Evolutionary conservation across 1,284 basidiomycete species (phyloP).

Genomic region (Trametes versicolor): DNA sequence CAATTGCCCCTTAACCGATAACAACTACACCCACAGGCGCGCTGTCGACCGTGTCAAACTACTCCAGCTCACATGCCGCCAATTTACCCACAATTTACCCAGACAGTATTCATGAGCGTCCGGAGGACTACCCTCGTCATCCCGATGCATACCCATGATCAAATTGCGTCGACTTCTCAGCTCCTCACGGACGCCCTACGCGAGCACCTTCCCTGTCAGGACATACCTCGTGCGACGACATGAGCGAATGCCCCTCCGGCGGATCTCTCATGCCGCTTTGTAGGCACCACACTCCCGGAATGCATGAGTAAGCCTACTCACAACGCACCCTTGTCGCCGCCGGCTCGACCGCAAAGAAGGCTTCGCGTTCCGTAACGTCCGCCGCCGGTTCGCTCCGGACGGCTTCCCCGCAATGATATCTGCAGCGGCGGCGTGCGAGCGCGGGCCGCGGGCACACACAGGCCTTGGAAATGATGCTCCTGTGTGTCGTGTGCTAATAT

Average conservation of each 20-base stretch:
- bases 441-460: neutral
- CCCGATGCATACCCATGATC: neutral
- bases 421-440: neutral
- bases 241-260: neutral
- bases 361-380: slow-evolving; percentile 5
- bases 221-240: neutral
- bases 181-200: neutral
- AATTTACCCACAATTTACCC: neutral
- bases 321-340: neutral
- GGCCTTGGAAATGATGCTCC: neutral
- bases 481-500: too few relatives aligned
- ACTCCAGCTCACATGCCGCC: neutral
- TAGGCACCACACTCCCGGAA: neutral
- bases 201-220: neutral
- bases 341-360: neutral
- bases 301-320: neutral
- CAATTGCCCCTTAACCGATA: neutral
- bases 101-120: neutral
- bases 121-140: neutral
- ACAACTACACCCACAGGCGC: too few relatives aligned
- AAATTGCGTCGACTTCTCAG: neutral
- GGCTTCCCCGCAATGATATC: neutral
- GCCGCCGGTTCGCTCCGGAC: neutral
- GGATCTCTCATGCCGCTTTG: neutral
- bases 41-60: too few relatives aligned